phyloP scores from a whole-genome alignment of 2,329 filamentous ascomycete species.

The Aurifilum marmelostoma region DNA sequence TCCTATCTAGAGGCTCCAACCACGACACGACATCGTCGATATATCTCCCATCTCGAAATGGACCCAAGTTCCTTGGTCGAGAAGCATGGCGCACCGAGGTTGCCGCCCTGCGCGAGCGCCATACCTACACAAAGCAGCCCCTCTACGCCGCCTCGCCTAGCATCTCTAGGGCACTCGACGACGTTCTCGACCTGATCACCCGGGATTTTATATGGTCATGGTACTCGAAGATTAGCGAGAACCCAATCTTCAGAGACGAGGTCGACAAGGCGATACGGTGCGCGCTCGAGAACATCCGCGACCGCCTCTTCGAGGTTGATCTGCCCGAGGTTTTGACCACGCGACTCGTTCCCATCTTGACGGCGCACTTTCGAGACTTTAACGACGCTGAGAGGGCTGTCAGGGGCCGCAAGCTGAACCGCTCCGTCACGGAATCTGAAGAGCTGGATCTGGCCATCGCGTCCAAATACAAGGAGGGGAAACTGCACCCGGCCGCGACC shows the following conservation, averaged over 20 bases:
- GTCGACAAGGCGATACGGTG: slow-evolving; percentile 79
- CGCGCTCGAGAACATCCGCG: slow-evolving; percentile 71
- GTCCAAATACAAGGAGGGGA: slow-evolving; percentile 88
- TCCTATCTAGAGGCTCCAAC: slow-evolving; percentile 60
- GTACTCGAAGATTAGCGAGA: slow-evolving; percentile 85
- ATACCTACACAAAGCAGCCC: slow-evolving; percentile 68
- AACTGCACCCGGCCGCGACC: slow-evolving; percentile 83
- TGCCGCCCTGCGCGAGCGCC: slow-evolving; percentile 65
- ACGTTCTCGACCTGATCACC: slow-evolving; percentile 73
- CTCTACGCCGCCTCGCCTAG: slow-evolving; percentile 77
- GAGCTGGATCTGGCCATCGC: slow-evolving; percentile 95
- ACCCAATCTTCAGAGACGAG: slow-evolving; percentile 79
- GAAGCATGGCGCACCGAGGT: slow-evolving; percentile 72
- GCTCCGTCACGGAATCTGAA: slow-evolving; percentile 91
- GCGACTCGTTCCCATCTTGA: slow-evolving; percentile 84
- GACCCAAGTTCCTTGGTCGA: slow-evolving; percentile 63
- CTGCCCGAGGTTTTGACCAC: slow-evolving; percentile 82
- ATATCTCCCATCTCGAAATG: slow-evolving; percentile 44
- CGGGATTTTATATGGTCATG: slow-evolving; percentile 86
- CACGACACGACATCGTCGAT: slow-evolving; percentile 44
- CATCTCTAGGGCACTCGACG: slow-evolving; percentile 80
- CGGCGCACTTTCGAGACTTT: slow-evolving; percentile 85
- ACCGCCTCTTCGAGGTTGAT: slow-evolving; percentile 75
- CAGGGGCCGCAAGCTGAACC: slow-evolving; percentile 83
- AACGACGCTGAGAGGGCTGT: slow-evolving; percentile 87